These are phyloP conservation scores for Hymenoscyphus occultus DNA, from an alignment of 2,329 filamentous ascomycete genomes.

Conservation along the genomic window DNA sequence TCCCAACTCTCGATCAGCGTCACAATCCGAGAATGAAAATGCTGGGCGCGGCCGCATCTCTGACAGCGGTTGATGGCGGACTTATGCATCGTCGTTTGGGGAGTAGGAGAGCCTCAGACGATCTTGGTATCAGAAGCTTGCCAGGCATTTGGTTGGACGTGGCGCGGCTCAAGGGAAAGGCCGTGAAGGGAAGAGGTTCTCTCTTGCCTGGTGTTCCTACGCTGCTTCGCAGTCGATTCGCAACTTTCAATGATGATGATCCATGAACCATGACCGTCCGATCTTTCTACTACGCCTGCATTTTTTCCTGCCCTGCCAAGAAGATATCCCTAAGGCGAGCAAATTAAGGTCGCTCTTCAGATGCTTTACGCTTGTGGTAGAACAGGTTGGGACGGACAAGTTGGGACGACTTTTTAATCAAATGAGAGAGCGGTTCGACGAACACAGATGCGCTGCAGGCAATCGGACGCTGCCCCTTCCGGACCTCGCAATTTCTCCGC, in stretches of 20 bases:
- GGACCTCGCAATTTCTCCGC: slow-evolving; percentile 15
- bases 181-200: slow-evolving; percentile 9
- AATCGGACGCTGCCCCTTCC: slow-evolving; percentile 19
- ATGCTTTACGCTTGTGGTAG: slow-evolving; percentile 12
- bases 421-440: slow-evolving; percentile 3
- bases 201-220: neutral
- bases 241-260: slow-evolving; percentile 1
- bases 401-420: neutral
- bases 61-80: slow-evolving; percentile 15
- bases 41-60: slow-evolving; percentile 9
- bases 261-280: slow-evolving; percentile 11
- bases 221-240: neutral
- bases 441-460: slow-evolving; percentile 15
- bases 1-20: slow-evolving; percentile 6
- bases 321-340: slow-evolving; percentile 1
- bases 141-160: slow-evolving; percentile 11
- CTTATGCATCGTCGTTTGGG: slow-evolving; percentile 14
- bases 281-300: slow-evolving; percentile 8
- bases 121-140: slow-evolving; percentile 17
- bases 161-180: slow-evolving; percentile 14
- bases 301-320: neutral
- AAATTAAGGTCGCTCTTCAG: slow-evolving; percentile 14
- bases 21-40: slow-evolving; percentile 10
- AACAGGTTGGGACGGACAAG: slow-evolving; percentile 9
- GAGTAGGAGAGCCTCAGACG: slow-evolving; percentile 11